Base-by-base conservation (phyloP, 116 monocot species). In the Dioscorea cayenensis region DNA sequence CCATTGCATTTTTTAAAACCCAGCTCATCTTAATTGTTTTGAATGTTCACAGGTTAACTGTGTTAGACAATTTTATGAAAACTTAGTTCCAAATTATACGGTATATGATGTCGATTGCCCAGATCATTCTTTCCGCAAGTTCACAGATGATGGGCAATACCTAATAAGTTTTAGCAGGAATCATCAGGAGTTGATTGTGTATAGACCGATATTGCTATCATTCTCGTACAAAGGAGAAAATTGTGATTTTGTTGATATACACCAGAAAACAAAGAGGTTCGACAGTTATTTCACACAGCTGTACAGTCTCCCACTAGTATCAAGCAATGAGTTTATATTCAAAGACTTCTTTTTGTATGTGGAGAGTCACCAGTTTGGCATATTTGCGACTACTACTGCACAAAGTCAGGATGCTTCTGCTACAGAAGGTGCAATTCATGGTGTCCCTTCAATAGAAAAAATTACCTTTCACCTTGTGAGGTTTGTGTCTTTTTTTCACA, bases 391-490 rank as follows among this genome's bases (percentile, higher is more conserved):
- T 59, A 91, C 94, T 73, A 94, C 91, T 67, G 84, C 77, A 61
- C 99, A 83, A 78, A 73, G 64, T 51, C 84, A 87, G 29, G 91
- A 94, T 37, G 73, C 79, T 66, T 76, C 82, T 80, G 69, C 77
- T 37, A 76, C 49, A 58, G 89, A 89, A 36, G 99, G 99, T 20
- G 91, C 91, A 64, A 38, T 94, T 69, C 81, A 72, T 69, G 91
- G 99, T 72, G 83, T 99, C 21, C 99, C 94, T 67, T 87, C 85
- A 65, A 84, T 94, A 76, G 96, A 96, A 73, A 96, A 84, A 81
- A 96, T 96, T 28, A 92, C 92, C 63, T 90, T 93, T 78, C 81
- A 96, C 74, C 96, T 96, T 80, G 82, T 96, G 70, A 96, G 96
- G 96, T 96, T 75, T 36, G 20, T 69, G 51, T n/a, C 10, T 48